A percentile compares a stretch with the other conserved stretches of the same genome.
Evolutionary conservation across 1,284 basidiomycete genomes (phyloP).

Genomic region (Salmacisia buchloeana): DNA sequence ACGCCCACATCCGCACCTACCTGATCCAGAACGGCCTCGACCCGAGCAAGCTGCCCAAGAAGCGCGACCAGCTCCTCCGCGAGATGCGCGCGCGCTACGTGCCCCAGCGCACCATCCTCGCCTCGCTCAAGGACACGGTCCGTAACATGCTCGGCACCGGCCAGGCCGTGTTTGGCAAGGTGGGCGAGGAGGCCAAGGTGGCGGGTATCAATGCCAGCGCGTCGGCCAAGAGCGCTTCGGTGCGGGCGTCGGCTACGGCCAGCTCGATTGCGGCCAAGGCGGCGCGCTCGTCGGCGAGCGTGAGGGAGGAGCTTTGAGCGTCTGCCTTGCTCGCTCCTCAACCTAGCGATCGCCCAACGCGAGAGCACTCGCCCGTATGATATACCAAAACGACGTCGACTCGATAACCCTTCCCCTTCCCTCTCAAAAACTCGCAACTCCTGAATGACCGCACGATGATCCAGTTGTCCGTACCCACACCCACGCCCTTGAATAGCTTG

Average conservation of each 20-base stretch:
- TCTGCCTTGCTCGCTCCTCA: no score
- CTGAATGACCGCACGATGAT: no score
- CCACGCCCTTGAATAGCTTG: no score
- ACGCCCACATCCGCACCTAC: constrained; percentile 39
- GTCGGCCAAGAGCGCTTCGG: constrained; percentile 22
- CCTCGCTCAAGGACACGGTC: constrained; percentile 38
- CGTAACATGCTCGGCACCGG: constrained; percentile 36
- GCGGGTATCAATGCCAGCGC: constrained; percentile 27
- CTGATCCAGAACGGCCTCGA: constrained; percentile 33
- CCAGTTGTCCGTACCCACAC: no score
- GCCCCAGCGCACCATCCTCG: constrained; percentile 33
- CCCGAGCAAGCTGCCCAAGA: constrained; percentile 31
- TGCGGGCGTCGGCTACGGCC: constrained; percentile 24
- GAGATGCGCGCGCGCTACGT: constrained; percentile 44
- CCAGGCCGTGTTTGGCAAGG: constrained; percentile 38
- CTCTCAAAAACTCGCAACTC: no score
- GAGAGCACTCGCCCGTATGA: no score
- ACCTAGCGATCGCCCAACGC: no score
- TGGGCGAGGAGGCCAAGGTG: constrained; percentile 29
- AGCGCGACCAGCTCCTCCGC: constrained; percentile 41
- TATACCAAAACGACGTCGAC: no score
- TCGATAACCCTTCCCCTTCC: no score
- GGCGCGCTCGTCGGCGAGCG: constrained; percentile 15
- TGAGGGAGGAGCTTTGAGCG: constrained; percentile 28
- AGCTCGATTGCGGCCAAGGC: constrained; percentile 8